Percentiles rank a stretch among this genome's conserved stretches.
These are phyloP conservation scores for Candida koratica DNA, from an alignment of 805 yeast genomes.

Conservation along the genomic window DNA sequence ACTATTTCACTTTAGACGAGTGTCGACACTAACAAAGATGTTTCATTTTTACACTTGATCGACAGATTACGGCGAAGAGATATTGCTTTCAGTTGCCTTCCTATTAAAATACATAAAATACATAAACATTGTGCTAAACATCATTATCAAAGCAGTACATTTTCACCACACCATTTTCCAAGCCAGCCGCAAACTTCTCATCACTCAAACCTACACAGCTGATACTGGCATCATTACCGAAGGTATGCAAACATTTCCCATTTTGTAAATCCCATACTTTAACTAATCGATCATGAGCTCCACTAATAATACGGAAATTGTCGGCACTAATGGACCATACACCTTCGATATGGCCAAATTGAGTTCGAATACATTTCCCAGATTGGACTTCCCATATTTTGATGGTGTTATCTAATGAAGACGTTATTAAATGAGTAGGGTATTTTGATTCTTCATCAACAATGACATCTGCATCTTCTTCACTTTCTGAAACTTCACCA, in stretches of 20 bases:
- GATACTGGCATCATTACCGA: slow-evolving; percentile 60
- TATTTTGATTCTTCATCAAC: slow-evolving; percentile 23
- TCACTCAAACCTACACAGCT: slow-evolving; percentile 84
- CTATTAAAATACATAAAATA: slow-evolving; percentile 5
- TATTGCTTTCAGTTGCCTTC: slow-evolving; percentile 2
- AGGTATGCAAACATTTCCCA: slow-evolving; percentile 92
- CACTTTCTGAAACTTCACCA: slow-evolving; percentile 8
- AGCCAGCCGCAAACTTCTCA: slow-evolving; percentile 84
- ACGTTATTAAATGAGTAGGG: slow-evolving; percentile 82
- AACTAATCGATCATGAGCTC: slow-evolving; percentile 86
- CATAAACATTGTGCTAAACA: background rate
- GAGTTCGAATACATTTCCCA: slow-evolving; percentile 87
- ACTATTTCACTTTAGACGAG: too few relatives aligned
- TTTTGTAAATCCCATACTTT: slow-evolving; percentile 95
- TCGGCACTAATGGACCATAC: slow-evolving; percentile 97
- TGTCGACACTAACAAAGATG: too few relatives aligned
- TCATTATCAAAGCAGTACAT: slow-evolving; percentile 67
- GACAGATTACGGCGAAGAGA: too few relatives aligned
- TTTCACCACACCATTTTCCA: slow-evolving; percentile 83
- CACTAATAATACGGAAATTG: slow-evolving; percentile 88
- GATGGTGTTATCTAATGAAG: slow-evolving; percentile 88
- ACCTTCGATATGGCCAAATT: slow-evolving; percentile 97
- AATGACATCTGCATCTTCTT: slow-evolving; percentile 21
- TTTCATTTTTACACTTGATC: too few relatives aligned
- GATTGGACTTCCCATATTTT: slow-evolving; percentile 86